phyloP scores from a whole-genome alignment of 148 eudicot genomes.

The Bassia scoparia region DNA sequence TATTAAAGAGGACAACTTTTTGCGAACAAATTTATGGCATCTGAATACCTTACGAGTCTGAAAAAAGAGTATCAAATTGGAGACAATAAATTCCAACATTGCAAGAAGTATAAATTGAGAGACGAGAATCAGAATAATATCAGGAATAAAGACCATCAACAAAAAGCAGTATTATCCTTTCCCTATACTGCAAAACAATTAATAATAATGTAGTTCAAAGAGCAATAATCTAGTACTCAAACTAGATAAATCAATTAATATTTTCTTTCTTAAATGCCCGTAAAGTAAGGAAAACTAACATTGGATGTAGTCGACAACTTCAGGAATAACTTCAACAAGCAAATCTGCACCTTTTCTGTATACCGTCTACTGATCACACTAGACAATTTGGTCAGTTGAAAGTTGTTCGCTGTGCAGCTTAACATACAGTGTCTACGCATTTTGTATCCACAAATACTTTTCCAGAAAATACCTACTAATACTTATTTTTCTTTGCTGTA shows the following conservation, averaged over 20 bases:
- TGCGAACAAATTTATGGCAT: too few species aligned
- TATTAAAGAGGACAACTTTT: too few species aligned
- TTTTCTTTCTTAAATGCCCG: not conserved
- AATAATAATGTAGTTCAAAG: not conserved
- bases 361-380: slow-evolving; percentile 86
- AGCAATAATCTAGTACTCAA: too few species aligned
- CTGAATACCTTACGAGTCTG: too few species aligned
- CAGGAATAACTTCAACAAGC: slow-evolving; percentile 97
- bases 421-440: slow-evolving; percentile 99
- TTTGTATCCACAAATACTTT: slow-evolving; percentile 88
- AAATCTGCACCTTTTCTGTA: slow-evolving; percentile 97
- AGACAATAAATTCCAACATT: too few species aligned
- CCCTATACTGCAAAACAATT: not conserved
- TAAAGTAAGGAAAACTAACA: slow-evolving; percentile 47
- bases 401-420: slow-evolving; percentile 74
- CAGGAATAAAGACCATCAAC: too few species aligned
- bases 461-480: slow-evolving; percentile 73
- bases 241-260: too few species aligned
- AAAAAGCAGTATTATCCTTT: not conserved
- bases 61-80: not conserved
- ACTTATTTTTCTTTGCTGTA: slow-evolving; percentile 97
- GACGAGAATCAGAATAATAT: not conserved
- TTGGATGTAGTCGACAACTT: slow-evolving; percentile 88
- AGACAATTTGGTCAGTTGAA: slow-evolving; percentile 58
- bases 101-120: not conserved